A percentile compares a stretch with the other conserved stretches of the same genome.
These are phyloP conservation scores for Emergomyces orientalis DNA, from an alignment of 2,329 filamentous ascomycete species.

Conservation along the genomic window DNA sequence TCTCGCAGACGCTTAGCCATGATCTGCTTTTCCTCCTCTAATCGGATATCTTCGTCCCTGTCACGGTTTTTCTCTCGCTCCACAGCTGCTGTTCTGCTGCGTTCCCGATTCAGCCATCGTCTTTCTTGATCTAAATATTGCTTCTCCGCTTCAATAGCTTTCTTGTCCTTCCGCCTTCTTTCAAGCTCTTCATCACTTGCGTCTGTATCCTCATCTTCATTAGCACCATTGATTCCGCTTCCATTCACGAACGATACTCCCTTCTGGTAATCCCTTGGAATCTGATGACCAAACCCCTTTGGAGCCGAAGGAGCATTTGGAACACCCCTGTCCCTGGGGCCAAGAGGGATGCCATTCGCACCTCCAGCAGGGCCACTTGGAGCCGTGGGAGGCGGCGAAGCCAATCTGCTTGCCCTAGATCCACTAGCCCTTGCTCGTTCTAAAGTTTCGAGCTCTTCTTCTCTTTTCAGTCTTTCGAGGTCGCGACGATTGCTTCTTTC, in stretches of 20 bases:
- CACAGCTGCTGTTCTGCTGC: constrained; percentile 70
- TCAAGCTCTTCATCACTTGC: constrained; percentile 82
- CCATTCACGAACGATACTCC: constrained; percentile 78
- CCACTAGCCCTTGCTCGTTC: constrained; percentile 62
- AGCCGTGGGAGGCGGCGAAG: constrained; percentile 58
- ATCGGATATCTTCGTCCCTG: constrained; percentile 59
- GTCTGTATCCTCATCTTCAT: constrained; percentile 72
- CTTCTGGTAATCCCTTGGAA: constrained; percentile 64
- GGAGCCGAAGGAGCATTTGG: constrained; percentile 67
- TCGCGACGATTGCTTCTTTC: constrained; percentile 85
- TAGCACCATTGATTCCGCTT: constrained; percentile 54
- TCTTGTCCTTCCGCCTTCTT: constrained; percentile 59
- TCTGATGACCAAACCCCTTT: constrained; percentile 52
- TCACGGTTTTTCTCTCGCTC: constrained; percentile 78
- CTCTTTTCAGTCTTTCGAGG: constrained; percentile 72
- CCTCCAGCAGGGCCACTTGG: constrained; percentile 54
- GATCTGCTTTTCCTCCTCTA: constrained; percentile 54
- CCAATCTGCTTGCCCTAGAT: constrained; percentile 54
- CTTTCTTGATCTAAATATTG: constrained; percentile 76
- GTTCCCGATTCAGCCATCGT: constrained; percentile 83
- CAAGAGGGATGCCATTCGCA: constrained; percentile 67
- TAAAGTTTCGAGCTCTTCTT: constrained; percentile 85
- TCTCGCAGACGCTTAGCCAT: constrained; percentile 62
- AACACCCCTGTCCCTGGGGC: constrained; percentile 57
- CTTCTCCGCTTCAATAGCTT: constrained; percentile 67